These are phyloP conservation scores for Aspergillus sparsus DNA, from an alignment of 495 filamentous ascomycete genomes.

Conservation along the genomic window DNA sequence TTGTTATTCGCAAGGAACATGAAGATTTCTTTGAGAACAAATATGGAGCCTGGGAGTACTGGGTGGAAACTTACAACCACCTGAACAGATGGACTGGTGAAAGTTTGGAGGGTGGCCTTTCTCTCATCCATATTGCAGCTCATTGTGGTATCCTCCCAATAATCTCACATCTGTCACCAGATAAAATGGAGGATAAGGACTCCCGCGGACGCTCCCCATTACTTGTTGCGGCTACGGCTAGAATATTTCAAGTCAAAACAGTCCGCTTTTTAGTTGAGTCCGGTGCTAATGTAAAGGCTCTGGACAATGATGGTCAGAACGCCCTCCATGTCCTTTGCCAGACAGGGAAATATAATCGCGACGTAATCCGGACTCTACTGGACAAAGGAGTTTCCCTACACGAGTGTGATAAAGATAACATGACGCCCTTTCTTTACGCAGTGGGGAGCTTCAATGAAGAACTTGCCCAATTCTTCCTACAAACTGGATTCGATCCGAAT, in stretches of 20 bases:
- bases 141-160: conserved; percentile 13
- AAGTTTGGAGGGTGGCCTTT: neutral
- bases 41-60: neutral
- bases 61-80: neutral
- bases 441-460: neutral
- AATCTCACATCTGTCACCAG: neutral
- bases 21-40: conserved; percentile 2
- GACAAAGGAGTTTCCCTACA: conserved; percentile 6
- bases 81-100: neutral
- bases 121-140: conserved; percentile 15
- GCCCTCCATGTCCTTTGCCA: neutral
- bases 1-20: conserved; percentile 1
- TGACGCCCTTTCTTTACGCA: conserved; percentile 13
- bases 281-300: neutral
- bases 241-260: conserved; percentile 9
- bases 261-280: conserved; percentile 8
- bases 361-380: neutral
- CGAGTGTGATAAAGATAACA: conserved; percentile 10
- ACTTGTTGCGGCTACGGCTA: neutral
- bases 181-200: conserved; percentile 1
- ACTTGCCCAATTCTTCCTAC: conserved; percentile 7
- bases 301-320: conserved; percentile 11
- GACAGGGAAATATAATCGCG: conserved; percentile 3
- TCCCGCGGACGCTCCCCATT: neutral
- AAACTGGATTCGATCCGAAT: conserved; percentile 8